Conservation (phyloP, 441 rosid species). For the Populus hybrid region DNA sequence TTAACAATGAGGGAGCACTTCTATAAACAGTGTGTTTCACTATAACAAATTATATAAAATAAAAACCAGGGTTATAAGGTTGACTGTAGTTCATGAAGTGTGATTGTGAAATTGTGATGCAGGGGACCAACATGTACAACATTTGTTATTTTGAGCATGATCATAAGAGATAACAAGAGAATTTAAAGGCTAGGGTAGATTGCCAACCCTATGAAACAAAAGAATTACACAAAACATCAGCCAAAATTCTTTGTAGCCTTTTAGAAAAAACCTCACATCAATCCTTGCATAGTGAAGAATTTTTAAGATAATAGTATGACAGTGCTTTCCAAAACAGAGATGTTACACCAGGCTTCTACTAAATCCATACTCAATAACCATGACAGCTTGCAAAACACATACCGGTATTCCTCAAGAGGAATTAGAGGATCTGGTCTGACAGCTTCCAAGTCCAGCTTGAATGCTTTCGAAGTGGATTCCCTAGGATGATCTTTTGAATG, state of each 20-base stretch:
- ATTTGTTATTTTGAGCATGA: background rate
- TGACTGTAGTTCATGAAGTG: background rate
- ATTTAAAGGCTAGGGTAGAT: background rate
- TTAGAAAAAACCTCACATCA: background rate
- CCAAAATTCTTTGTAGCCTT: background rate
- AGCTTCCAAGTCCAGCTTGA: constrained; percentile 80
- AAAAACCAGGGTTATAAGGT: background rate
- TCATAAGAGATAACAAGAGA: background rate
- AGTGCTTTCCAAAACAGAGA: background rate
- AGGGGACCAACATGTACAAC: background rate
- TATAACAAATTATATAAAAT: background rate
- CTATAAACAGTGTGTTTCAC: background rate
- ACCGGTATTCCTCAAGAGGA: constrained; percentile 98
- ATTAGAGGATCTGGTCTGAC: constrained; percentile 85
- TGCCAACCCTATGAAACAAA: background rate
- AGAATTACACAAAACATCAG: background rate
- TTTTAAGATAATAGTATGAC: background rate
- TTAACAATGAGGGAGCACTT: constrained; percentile 11
- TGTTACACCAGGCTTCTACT: background rate
- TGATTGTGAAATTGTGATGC: background rate
- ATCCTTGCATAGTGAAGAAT: background rate
- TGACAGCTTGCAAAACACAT: constrained; percentile 10
- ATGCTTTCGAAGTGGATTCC: constrained; percentile 78
- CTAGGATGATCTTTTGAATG: constrained; percentile 88
- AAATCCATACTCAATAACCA: background rate